Evolutionary conservation across 495 filamentous ascomycete genomes (phyloP), one percentile per base, ranked within the genome.

Genomic region (Penicillium pancosmium): DNA sequence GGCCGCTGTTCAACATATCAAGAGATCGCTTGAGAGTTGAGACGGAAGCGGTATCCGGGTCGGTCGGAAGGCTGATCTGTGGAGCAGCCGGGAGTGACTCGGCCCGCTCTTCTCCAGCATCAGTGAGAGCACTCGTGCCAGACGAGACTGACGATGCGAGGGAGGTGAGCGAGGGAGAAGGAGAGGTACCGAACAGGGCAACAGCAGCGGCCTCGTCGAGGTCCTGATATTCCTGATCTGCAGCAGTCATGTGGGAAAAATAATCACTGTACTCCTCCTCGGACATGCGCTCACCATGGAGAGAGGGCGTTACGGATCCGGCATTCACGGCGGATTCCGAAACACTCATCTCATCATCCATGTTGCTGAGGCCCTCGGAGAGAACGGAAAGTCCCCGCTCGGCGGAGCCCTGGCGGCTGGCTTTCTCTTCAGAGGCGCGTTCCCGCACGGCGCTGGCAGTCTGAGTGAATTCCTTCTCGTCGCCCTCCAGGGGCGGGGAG

Each of bases 381-480:
- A 76, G 70, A 43, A 73, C 70, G 18, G 72, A 75, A 35, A 68
- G 65, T 10, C 65, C 61, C 4, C 68, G 68, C 19, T 56, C 68
- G 6, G 66, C 57, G 16, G 68, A 63, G 36, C 65, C 61, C 8
- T 53, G 52, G 57, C 68, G 69, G 52, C 52, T 69, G 34, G 83
- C 79, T 62, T 80, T 83, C 62, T 82, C 82, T 61, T 78, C 74
- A 7, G 78, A 74, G n/a, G 78, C 90, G 57, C 90, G 84, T 76
- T 89, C 89, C 64, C 91, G 91, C 72, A 97, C 84, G 44, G 86
- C 88, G 66, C 88, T 87, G 9, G 94, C 94, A 6, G 93, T 97
- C 75, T 93, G 91, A 4, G 91, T 97, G 68, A 98, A 98, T 74
- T 98, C 94, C 65, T 88, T 90, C 77, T 98, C 94, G 62, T 98